phyloP scores from a whole-genome alignment of 192 early-diverging fungal species.

The Backusella mclennaniae region DNA sequence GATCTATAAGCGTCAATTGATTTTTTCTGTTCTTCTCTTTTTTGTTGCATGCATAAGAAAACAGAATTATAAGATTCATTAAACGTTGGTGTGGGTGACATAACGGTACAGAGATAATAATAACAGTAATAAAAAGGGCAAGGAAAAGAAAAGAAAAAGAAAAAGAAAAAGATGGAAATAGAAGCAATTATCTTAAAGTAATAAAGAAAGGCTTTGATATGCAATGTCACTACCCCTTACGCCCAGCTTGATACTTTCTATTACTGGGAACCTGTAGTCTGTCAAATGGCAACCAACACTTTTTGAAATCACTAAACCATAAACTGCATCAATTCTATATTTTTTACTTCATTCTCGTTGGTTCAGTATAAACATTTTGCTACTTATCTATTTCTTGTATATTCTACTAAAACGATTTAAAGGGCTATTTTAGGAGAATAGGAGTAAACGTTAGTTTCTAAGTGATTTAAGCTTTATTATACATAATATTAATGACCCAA shows the following conservation, averaged over 20 bases:
- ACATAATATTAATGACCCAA: background rate
- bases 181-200: background rate
- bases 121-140: background rate
- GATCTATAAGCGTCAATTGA: conserved; percentile 26
- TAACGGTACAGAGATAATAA: background rate
- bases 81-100: background rate
- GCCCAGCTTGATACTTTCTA: background rate
- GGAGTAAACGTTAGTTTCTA: background rate
- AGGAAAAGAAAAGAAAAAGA: background rate
- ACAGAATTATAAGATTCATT: conserved; percentile 12
- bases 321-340: background rate
- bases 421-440: background rate
- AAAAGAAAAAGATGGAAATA: background rate
- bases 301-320: background rate
- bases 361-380: background rate
- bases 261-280: background rate
- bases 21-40: conserved; percentile 22
- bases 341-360: background rate
- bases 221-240: background rate
- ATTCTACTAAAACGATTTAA: background rate
- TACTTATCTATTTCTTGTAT: background rate
- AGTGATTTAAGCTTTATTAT: background rate
- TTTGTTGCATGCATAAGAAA: conserved; percentile 18
- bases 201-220: background rate
- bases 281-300: background rate